Percentiles rank a stretch among this genome's conserved stretches.
phyloP scores from a whole-genome alignment of 495 filamentous ascomycete species.

The Aspergillus leporis region DNA sequence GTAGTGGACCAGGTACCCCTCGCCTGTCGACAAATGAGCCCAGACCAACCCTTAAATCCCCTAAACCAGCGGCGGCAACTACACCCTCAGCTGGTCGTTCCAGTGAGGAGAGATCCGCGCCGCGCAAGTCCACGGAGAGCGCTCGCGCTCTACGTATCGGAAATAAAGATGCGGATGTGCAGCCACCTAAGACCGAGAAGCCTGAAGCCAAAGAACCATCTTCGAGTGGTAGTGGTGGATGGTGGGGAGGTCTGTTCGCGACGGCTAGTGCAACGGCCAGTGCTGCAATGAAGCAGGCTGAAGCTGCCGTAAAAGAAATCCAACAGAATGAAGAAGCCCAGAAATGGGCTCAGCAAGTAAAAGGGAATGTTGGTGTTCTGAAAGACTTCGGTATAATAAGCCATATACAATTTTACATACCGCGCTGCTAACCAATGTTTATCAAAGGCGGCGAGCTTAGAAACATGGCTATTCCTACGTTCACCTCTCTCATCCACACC shows the following conservation, averaged over 20 bases:
- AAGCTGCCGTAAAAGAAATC: slow-evolving; percentile 90
- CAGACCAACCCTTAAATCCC: slow-evolving; percentile 49
- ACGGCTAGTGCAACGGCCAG: slow-evolving; percentile 60
- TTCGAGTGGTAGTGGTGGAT: slow-evolving; percentile 50
- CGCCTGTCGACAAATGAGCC: slow-evolving; percentile 61
- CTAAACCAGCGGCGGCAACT: slow-evolving; percentile 58
- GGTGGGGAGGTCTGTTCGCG: slow-evolving; percentile 87
- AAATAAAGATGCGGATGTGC: slow-evolving; percentile 49
- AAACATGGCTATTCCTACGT: slow-evolving; percentile 87
- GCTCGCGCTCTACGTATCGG: slow-evolving; percentile 63
- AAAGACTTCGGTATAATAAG: slow-evolving; percentile 69
- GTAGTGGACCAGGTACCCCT: slow-evolving; percentile 80
- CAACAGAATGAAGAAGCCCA: slow-evolving; percentile 95
- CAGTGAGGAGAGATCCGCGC: slow-evolving; percentile 61
- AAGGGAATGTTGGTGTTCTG: slow-evolving; percentile 84
- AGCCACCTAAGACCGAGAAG: slow-evolving; percentile 32
- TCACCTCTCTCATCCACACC: slow-evolving; percentile 90
- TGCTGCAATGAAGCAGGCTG: slow-evolving; percentile 91
- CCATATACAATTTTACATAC: neutral
- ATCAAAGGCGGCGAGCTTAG: slow-evolving; percentile 80
- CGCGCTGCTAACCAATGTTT: slow-evolving; percentile 20
- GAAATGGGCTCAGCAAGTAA: slow-evolving; percentile 92
- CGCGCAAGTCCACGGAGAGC: slow-evolving; percentile 75
- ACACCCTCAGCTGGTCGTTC: slow-evolving; percentile 56
- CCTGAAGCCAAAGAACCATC: slow-evolving; percentile 27